phyloP scores from a whole-genome alignment of 2,329 filamentous ascomycete genomes.

The Fusarium ambrosium region DNA sequence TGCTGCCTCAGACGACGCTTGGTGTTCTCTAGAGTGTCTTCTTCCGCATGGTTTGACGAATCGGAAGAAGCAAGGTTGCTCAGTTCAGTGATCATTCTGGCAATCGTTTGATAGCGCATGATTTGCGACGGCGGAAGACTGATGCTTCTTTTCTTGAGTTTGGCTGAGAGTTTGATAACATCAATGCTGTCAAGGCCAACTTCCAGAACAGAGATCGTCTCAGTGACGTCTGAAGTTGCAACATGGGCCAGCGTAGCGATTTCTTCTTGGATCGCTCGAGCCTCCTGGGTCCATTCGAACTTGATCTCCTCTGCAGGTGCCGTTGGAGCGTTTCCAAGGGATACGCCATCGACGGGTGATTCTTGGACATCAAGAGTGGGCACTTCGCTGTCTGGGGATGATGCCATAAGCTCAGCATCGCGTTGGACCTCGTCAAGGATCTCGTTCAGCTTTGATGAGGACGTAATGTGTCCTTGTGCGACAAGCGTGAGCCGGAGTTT shows the following conservation, averaged over 20 bases:
- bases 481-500: conserved; percentile 71
- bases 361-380: conserved; percentile 1
- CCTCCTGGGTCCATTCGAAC: conserved; percentile 72
- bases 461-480: conserved; percentile 61
- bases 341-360: not conserved
- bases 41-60: not conserved
- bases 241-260: conserved; percentile 74
- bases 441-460: conserved; percentile 45
- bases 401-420: conserved; percentile 21
- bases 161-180: conserved; percentile 84
- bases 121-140: conserved; percentile 80
- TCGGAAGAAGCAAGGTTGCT: not conserved
- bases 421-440: conserved; percentile 57
- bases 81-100: conserved; percentile 62
- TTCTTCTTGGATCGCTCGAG: conserved; percentile 68
- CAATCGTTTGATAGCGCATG: conserved; percentile 78
- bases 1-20: conserved; percentile 55
- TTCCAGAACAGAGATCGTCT: conserved; percentile 78
- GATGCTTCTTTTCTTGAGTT: conserved; percentile 73
- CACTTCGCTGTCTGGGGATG: conserved; percentile 23
- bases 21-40: conserved; percentile 30
- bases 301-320: conserved; percentile 51
- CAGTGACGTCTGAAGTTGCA: conserved; percentile 63
- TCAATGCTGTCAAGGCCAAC: conserved; percentile 94
- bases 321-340: not conserved